These are phyloP conservation scores for Ceratocystis smalleyi DNA, from an alignment of 2,329 filamentous ascomycete genomes.

Conservation along the genomic window DNA sequence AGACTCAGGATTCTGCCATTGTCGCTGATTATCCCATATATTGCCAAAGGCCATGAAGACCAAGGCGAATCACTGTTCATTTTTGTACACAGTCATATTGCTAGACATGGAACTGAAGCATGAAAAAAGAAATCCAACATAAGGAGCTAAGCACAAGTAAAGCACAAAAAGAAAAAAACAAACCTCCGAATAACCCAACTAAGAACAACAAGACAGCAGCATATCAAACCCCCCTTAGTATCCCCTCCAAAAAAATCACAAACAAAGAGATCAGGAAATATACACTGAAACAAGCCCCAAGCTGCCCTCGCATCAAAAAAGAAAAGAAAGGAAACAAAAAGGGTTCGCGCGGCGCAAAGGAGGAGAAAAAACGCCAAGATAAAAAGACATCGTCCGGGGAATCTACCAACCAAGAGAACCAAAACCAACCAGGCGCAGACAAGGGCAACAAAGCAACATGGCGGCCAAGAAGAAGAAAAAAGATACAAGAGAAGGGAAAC, in stretches of 20 bases:
- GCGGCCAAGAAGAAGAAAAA: slow-evolving; percentile 16
- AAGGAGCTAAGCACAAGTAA: background rate
- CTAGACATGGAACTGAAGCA: background rate
- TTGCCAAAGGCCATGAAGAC: too few species aligned
- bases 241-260: slow-evolving; percentile 5
- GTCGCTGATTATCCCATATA: too few species aligned
- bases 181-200: background rate
- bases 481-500: slow-evolving; percentile 13
- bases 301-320: background rate
- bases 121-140: background rate
- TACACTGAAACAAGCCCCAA: background rate
- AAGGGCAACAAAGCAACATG: slow-evolving; percentile 1
- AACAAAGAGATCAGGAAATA: background rate
- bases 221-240: background rate
- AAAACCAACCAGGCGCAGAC: background rate
- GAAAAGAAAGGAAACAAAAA: background rate
- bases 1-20: too few species aligned
- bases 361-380: slow-evolving; percentile 3
- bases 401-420: slow-evolving; percentile 3
- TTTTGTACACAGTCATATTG: background rate
- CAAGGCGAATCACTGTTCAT: too few species aligned
- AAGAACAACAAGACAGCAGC: slow-evolving; percentile 8
- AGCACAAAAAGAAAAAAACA: background rate
- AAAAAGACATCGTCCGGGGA: slow-evolving; percentile 13
- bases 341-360: background rate